Conservation (phyloP, 2,329 filamentous ascomycete species). For the Fusarium floridanum region DNA sequence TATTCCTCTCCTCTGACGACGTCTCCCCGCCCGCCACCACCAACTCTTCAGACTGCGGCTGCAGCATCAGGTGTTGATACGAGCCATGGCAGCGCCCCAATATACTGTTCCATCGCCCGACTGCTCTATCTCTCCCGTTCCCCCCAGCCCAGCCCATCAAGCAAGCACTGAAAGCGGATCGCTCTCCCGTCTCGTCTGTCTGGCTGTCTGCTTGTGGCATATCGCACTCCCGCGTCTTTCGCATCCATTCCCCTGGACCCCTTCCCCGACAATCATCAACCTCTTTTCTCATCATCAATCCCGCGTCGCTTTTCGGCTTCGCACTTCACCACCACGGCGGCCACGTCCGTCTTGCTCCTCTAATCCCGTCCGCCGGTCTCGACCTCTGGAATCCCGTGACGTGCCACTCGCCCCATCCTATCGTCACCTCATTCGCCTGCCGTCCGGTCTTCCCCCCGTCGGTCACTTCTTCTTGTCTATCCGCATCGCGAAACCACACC, state of each 20-base stretch:
- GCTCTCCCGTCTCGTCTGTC: slow-evolving; percentile 6
- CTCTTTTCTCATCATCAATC: slow-evolving; percentile 33
- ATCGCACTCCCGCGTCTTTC: slow-evolving; percentile 44
- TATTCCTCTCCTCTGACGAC: too few relatives aligned
- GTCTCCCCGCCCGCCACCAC: too few relatives aligned
- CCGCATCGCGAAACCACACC: slow-evolving; percentile 48
- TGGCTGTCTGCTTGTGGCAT: slow-evolving; percentile 28
- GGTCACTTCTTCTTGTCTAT: slow-evolving; percentile 37
- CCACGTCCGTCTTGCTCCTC: slow-evolving; percentile 33
- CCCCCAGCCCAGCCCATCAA: slow-evolving; percentile 1
- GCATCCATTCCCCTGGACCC: slow-evolving; percentile 40
- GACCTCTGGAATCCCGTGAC: slow-evolving; percentile 43
- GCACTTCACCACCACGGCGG: slow-evolving; percentile 18
- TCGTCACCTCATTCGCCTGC: slow-evolving; percentile 45
- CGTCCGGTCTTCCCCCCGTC: slow-evolving; percentile 32
- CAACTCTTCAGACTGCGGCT: too few relatives aligned
- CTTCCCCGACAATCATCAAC: slow-evolving; percentile 38
- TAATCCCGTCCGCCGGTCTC: slow-evolving; percentile 34
- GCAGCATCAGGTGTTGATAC: too few relatives aligned
- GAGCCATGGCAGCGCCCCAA: too few relatives aligned
- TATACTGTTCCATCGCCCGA: too few relatives aligned
- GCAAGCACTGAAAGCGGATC: slow-evolving; percentile 41
- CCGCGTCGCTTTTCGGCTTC: slow-evolving; percentile 40
- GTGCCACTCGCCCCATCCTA: slow-evolving; percentile 47
- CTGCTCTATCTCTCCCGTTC: too few relatives aligned